Base-by-base conservation (phyloP, 2,329 filamentous ascomycete genomes). In the Cadophora sp. region DNA sequence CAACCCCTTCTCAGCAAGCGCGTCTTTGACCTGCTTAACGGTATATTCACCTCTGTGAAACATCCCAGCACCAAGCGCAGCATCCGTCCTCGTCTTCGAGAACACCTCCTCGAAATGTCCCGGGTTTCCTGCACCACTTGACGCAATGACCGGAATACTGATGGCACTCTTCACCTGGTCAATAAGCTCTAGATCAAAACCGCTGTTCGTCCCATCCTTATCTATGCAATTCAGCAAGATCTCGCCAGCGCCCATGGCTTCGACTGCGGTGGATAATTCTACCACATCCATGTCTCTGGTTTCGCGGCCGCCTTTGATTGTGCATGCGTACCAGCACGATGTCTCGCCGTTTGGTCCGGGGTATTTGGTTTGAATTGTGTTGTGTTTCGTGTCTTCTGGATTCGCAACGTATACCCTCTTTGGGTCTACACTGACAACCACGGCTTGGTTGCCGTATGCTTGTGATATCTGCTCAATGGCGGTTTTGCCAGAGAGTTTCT, bases 181-280 rank as follows among this genome's bases (percentile, higher is more conserved):
- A 75, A 99, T 93, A 65, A 99, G 85, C 83, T 98, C 96, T 11
- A 97, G 84, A 80, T 99, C 96, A 78, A 97, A 99, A 1, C 96
- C 96, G 74, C 88, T 92, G 81, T 97, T 97, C 66, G 92, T 96
- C 64, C 96, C 96, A 79, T 99, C 96, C 78, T 92, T 93, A 83
- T 99, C 96, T 76, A 99, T 99, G 83, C 94, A 97, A 82, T 99
- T 99, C 66, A 99, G 87, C 62, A 99, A 83, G 68, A 99, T 92
- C 84, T 99, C 96, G 66, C 96, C 96, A 1, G 92, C 88, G 64
- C 96, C 96, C 93, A 99, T 97, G 66, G 93, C 94, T 82, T 99
- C 94, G 43, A 98, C 95, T 14, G 96, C 96, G 73, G 87, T 89
- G 11, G 91, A 89, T 11, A 99, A 87, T 81, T 98, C 92, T 16